phyloP scores from a whole-genome alignment of 768 basidiomycete genomes.

The Coprinopsis sp. region DNA sequence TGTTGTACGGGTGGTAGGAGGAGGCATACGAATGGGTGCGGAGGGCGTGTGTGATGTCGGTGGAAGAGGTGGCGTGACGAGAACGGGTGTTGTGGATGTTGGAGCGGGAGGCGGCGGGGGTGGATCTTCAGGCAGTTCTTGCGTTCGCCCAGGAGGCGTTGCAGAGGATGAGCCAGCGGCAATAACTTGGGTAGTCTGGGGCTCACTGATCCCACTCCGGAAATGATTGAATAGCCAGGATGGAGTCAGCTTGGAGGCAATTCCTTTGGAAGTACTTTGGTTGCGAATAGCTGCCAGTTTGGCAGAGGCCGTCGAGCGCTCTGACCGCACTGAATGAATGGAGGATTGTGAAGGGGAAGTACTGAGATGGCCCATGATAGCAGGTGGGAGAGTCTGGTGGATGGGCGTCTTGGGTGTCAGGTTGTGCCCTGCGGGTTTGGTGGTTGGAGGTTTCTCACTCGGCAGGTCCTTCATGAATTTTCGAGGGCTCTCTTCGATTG shows the following conservation, averaged over 20 bases:
- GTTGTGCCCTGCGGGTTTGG: too few relatives aligned
- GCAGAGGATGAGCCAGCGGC: slow-evolving; percentile 37
- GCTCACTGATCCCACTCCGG: slow-evolving; percentile 51
- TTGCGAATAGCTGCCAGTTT: slow-evolving; percentile 15
- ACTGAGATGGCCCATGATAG: slow-evolving; percentile 36
- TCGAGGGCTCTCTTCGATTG: slow-evolving; percentile 71
- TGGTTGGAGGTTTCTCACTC: slow-evolving; percentile 32
- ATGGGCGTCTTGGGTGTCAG: too few relatives aligned
- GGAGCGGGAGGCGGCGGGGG: background rate
- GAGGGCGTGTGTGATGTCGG: slow-evolving; percentile 12
- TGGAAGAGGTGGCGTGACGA: background rate
- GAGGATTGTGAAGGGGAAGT: slow-evolving; percentile 67
- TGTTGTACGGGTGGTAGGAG: slow-evolving; percentile 29
- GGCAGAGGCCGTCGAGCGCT: slow-evolving; percentile 43
- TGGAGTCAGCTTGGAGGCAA: slow-evolving; percentile 60
- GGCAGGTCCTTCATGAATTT: slow-evolving; percentile 48
- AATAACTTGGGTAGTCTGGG: slow-evolving; percentile 54
- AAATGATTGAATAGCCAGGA: slow-evolving; percentile 82
- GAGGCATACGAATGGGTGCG: slow-evolving; percentile 31
- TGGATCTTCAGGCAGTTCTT: slow-evolving; percentile 7
- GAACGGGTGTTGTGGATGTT: background rate
- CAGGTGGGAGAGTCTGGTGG: slow-evolving; percentile 14
- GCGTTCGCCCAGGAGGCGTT: background rate
- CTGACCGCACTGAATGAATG: slow-evolving; percentile 50
- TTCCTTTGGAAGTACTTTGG: slow-evolving; percentile 22